A percentile compares a stretch with the other conserved stretches of the same genome.
Evolutionary conservation across 2,329 filamentous ascomycete genomes (phyloP).

Genomic region (Ophiocordyceps camponoti-rufipedis): DNA sequence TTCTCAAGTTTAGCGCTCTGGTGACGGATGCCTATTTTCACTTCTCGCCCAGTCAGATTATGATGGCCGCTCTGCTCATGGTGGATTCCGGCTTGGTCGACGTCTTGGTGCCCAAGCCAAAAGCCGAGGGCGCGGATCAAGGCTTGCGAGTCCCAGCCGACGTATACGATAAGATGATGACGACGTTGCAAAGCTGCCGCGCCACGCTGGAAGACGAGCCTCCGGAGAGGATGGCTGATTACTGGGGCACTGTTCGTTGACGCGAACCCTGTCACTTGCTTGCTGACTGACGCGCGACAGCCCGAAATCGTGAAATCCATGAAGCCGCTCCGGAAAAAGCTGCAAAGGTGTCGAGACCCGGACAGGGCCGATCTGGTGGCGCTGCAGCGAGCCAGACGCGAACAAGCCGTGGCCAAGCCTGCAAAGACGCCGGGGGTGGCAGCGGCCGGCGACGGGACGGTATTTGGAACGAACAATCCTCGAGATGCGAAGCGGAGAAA

Average conservation of each 20-base stretch:
- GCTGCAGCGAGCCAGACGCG: conserved; percentile 44
- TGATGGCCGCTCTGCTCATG: conserved; percentile 62
- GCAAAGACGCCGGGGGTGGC: conserved; percentile 17
- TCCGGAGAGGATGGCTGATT: conserved; percentile 33
- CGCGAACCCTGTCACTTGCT: not conserved
- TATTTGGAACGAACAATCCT: conserved; percentile 24
- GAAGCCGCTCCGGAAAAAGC: conserved; percentile 45
- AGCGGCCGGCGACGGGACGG: conserved; percentile 19
- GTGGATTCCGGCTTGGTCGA: conserved; percentile 49
- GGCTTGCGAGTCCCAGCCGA: conserved; percentile 8
- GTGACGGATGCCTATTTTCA: conserved; percentile 95
- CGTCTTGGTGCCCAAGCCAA: conserved; percentile 23
- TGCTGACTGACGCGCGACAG: conserved; percentile 8
- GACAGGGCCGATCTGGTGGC: conserved; percentile 56
- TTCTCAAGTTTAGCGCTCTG: conserved; percentile 62
- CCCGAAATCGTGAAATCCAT: conserved; percentile 25
- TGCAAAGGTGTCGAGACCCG: conserved; percentile 57
- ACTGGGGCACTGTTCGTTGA: conserved; percentile 30
- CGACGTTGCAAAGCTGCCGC: conserved; percentile 29
- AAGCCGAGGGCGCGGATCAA: conserved; percentile 7
- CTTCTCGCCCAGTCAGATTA: conserved; percentile 86
- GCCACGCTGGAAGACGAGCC: conserved; percentile 37
- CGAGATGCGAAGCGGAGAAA: conserved; percentile 27
- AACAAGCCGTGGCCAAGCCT: conserved; percentile 26
- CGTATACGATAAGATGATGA: conserved; percentile 28